phyloP scores from a whole-genome alignment of 2,329 filamentous ascomycete species.

The Penicillium sp. region DNA sequence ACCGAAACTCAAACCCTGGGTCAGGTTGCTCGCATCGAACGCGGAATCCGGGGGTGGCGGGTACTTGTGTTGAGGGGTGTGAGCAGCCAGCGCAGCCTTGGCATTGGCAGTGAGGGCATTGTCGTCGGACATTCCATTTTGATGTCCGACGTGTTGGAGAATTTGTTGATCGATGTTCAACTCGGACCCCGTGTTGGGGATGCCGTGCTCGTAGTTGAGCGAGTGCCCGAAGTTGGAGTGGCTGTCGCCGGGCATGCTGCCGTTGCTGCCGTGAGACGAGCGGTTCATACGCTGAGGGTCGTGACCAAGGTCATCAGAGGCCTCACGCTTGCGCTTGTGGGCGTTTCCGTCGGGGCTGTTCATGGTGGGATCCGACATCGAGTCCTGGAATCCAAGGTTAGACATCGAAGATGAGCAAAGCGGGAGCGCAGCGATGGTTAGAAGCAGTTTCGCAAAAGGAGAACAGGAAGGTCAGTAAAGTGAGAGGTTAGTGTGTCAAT shows the following conservation, averaged over 20 bases:
- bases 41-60: constrained; percentile 40
- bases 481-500: constrained; percentile 5
- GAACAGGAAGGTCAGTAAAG: not conserved
- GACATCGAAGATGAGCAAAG: constrained; percentile 11
- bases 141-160: constrained; percentile 48
- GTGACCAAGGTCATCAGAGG: constrained; percentile 37
- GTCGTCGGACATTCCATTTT: constrained; percentile 51
- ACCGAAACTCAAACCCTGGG: constrained; percentile 35
- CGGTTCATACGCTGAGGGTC: constrained; percentile 41
- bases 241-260: constrained; percentile 34
- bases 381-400: constrained; percentile 17
- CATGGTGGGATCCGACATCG: constrained; percentile 40
- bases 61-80: constrained; percentile 43
- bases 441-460: not conserved
- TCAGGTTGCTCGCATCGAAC: constrained; percentile 37
- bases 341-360: constrained; percentile 33
- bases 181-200: constrained; percentile 35
- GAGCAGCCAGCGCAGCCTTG: constrained; percentile 45
- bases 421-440: not conserved
- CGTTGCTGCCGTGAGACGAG: constrained; percentile 39
- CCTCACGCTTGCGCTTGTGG: constrained; percentile 42
- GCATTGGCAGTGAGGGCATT: constrained; percentile 46
- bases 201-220: constrained; percentile 39
- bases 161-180: constrained; percentile 46
- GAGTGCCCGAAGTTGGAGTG: constrained; percentile 35